A percentile compares a stretch with the other conserved stretches of the same genome.
phyloP scores from a whole-genome alignment of 129 eudicot species.

The Flaveria brownii region DNA sequence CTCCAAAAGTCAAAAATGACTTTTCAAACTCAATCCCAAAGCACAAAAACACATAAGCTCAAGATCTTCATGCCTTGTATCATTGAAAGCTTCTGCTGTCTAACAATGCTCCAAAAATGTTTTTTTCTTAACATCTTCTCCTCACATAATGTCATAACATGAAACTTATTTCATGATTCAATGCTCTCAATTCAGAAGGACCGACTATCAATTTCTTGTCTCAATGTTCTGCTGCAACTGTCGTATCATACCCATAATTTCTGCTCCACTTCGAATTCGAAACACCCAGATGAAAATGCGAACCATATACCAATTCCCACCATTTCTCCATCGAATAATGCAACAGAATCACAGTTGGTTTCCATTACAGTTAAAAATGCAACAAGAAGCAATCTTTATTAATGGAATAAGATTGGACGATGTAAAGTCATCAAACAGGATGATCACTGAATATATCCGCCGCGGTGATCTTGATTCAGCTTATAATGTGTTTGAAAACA shows the following conservation, averaged over 20 bases:
- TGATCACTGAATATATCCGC: constrained; percentile 52
- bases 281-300: constrained; percentile 28
- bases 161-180: constrained; percentile 13
- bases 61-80: no score
- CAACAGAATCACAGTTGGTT: neutral
- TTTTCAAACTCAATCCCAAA: no score
- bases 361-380: neutral
- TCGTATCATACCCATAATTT: constrained; percentile 17
- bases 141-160: no score
- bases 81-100: no score
- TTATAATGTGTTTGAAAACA: constrained; percentile 45
- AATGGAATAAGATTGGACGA: constrained; percentile 7
- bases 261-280: constrained; percentile 22
- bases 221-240: constrained; percentile 8
- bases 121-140: no score
- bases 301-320: constrained; percentile 24
- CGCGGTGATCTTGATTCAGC: constrained; percentile 62
- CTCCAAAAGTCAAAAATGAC: no score
- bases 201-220: constrained; percentile 5
- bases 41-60: no score
- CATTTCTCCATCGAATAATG: neutral
- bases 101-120: no score
- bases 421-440: constrained; percentile 49
- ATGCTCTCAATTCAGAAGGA: constrained; percentile 24
- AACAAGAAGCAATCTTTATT: neutral